Evolutionary conservation across 1,284 basidiomycete species (phyloP).

Genomic region (Volvariella volvacea): DNA sequence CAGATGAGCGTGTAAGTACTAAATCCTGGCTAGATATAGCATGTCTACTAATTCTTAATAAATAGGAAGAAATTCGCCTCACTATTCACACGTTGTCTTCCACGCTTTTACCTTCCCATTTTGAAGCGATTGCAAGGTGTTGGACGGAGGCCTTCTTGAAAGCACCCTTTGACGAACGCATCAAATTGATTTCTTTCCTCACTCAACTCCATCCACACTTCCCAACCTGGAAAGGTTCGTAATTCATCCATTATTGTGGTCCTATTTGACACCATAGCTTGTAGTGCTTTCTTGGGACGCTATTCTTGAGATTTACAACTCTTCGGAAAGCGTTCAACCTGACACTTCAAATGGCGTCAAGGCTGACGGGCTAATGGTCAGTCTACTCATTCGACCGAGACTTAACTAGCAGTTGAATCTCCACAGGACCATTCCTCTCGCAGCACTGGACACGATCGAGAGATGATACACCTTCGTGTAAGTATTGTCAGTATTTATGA

Average conservation of each 20-base stretch:
- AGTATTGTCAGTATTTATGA: slow-evolving; percentile 12
- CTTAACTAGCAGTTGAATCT: too few species aligned
- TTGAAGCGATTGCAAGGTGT: slow-evolving; percentile 54
- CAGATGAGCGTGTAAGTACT: slow-evolving; percentile 46
- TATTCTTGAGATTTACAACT: slow-evolving; percentile 19
- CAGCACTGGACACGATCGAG: slow-evolving; percentile 29
- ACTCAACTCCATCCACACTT: slow-evolving; percentile 60
- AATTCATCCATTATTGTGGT: not conserved
- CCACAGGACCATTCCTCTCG: not conserved
- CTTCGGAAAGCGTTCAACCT: slow-evolving; percentile 1
- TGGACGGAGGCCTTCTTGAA: slow-evolving; percentile 57
- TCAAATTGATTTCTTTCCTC: slow-evolving; percentile 53
- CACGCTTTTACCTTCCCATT: slow-evolving; percentile 55
- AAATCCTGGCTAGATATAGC: not conserved
- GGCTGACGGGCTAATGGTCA: too few species aligned
- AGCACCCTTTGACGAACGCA: slow-evolving; percentile 47
- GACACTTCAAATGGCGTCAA: not conserved
- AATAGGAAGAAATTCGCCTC: slow-evolving; percentile 64
- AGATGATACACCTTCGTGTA: slow-evolving; percentile 42
- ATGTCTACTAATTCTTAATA: not conserved
- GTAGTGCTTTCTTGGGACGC: slow-evolving; percentile 58
- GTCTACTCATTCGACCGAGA: too few species aligned
- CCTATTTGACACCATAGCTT: slow-evolving; percentile 3
- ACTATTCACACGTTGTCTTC: slow-evolving; percentile 49
- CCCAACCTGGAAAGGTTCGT: slow-evolving; percentile 53